Percentiles rank a stretch among this genome's conserved stretches.
phyloP scores from a whole-genome alignment of 1,139 yeast genomes.

The Pichia sp. region DNA sequence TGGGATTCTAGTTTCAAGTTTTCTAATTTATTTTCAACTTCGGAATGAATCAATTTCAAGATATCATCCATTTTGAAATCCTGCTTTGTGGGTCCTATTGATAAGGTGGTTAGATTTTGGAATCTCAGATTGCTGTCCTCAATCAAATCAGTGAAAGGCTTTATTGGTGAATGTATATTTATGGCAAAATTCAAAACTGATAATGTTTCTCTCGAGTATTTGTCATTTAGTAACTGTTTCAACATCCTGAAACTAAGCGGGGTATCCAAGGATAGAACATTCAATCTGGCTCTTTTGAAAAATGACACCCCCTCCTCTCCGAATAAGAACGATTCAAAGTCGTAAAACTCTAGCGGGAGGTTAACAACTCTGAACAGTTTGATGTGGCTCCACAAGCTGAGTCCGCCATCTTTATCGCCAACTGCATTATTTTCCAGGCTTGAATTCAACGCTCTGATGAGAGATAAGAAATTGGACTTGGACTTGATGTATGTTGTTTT shows the following conservation, averaged over 20 bases:
- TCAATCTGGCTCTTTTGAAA: slow-evolving; percentile 13
- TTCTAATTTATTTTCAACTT: slow-evolving; percentile 2
- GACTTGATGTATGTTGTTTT: slow-evolving; percentile 24
- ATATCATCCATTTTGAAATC: slow-evolving; percentile 12
- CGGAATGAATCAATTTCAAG: slow-evolving; percentile 4
- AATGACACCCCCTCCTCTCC: slow-evolving; percentile 5
- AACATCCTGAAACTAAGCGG: slow-evolving; percentile 18
- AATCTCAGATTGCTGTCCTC: slow-evolving; percentile 6
- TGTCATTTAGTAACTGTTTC: slow-evolving; percentile 5
- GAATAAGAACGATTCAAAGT: slow-evolving; percentile 21
- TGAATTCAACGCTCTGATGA: slow-evolving; percentile 11
- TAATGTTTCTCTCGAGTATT: slow-evolving; percentile 11
- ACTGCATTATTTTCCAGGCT: background rate
- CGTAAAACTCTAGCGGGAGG: slow-evolving; percentile 28
- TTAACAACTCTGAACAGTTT: slow-evolving; percentile 18
- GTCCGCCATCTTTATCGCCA: background rate
- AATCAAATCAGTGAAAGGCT: slow-evolving; percentile 6
- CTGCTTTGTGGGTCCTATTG: slow-evolving; percentile 20
- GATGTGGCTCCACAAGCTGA: slow-evolving; percentile 6
- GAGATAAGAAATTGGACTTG: slow-evolving; percentile 19
- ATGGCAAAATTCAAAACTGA: slow-evolving; percentile 8
- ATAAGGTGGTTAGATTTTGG: slow-evolving; percentile 12
- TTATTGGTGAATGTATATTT: slow-evolving; percentile 4
- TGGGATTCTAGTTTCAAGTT: slow-evolving; percentile 7
- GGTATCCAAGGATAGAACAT: slow-evolving; percentile 10